Conservation (phyloP, 176 grass and related monocot species). For the Sorghum bicolor region Sorghum_bicolor_NCBIv3 NC_012870.2:62176501-62177000, state of each 20-base stretch:
- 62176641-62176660: neutral
- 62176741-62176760: neutral
- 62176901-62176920: neutral
- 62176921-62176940: neutral
- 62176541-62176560: neutral
- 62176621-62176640: neutral
- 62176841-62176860: neutral
- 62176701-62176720: neutral
- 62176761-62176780: neutral
- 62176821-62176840: neutral
- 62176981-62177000: neutral
- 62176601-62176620: neutral
- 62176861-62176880: neutral
- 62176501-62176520: neutral
- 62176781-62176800: neutral
- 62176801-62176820: neutral
- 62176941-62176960: neutral
- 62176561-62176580: too few species aligned
- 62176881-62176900: neutral
- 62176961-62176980: neutral
- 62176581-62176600: neutral
- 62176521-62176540: neutral
- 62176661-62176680: neutral
- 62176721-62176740: neutral
- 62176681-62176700: neutral